Evolutionary conservation across 2,329 filamentous ascomycete genomes (phyloP).

Genomic region (Penicillium paneum): DNA sequence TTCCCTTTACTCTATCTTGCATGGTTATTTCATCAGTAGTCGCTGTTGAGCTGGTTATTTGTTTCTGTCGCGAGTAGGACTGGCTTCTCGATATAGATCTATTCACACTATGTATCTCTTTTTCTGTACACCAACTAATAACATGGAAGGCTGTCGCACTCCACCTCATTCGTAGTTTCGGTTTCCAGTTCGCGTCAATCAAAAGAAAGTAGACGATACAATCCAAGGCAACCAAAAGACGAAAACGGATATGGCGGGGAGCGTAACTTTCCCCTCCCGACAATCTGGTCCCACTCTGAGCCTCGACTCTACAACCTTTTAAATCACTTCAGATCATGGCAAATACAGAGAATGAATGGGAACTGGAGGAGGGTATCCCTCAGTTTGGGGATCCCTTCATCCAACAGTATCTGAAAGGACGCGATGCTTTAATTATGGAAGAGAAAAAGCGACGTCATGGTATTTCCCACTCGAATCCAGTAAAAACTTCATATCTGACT

Average conservation of each 20-base stretch:
- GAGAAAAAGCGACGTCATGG: constrained; percentile 82
- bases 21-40: too few relatives aligned
- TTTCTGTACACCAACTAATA: too few relatives aligned
- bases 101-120: too few relatives aligned
- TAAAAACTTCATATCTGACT: constrained; percentile 1
- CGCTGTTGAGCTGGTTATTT: too few relatives aligned
- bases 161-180: too few relatives aligned
- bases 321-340: constrained; percentile 11
- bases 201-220: too few relatives aligned
- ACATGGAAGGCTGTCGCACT: too few relatives aligned
- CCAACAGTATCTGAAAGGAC: constrained; percentile 73
- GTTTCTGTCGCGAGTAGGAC: too few relatives aligned
- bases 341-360: constrained; percentile 28
- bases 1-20: too few relatives aligned
- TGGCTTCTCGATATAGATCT: too few relatives aligned
- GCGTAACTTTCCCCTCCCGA: neutral
- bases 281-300: neutral
- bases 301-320: neutral
- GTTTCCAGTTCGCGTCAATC: too few relatives aligned
- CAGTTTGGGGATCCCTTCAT: constrained; percentile 68
- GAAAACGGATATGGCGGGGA: constrained; percentile 6
- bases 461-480: constrained; percentile 34
- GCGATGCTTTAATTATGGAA: constrained; percentile 71
- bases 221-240: neutral
- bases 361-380: constrained; percentile 45